phyloP scores from a whole-genome alignment of 371 early-diverging fungal genomes.

The Lichtheimia corymbifera region DNA sequence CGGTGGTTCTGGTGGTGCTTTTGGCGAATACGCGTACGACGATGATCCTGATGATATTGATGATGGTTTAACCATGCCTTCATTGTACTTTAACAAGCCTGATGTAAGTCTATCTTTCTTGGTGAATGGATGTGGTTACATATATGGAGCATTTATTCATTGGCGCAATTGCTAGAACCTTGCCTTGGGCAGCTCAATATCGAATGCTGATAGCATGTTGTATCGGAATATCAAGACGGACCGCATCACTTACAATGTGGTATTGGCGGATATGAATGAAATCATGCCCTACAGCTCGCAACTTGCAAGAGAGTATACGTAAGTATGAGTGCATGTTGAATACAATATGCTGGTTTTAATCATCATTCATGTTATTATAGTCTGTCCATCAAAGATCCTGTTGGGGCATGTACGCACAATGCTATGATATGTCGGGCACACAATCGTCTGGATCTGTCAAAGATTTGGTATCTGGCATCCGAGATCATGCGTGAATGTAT shows the following conservation, averaged over 20 bases:
- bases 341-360: constrained; percentile 4
- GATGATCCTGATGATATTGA: constrained; percentile 54
- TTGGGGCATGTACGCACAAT: constrained; percentile 63
- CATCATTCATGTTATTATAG: not conserved
- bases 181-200: constrained; percentile 29
- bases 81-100: constrained; percentile 39
- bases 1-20: constrained; percentile 43
- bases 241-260: constrained; percentile 41
- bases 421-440: constrained; percentile 53
- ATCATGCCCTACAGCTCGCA: constrained; percentile 56
- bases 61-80: constrained; percentile 39
- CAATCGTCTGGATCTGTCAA: constrained; percentile 58
- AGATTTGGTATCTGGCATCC: constrained; percentile 74
- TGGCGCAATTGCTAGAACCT: constrained; percentile 24
- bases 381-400: constrained; percentile 54
- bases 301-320: constrained; percentile 60
- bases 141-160: no score
- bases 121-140: no score
- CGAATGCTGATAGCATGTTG: constrained; percentile 32
- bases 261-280: constrained; percentile 45
- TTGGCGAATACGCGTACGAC: constrained; percentile 53
- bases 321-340: constrained; percentile 13
- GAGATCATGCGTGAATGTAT: constrained; percentile 59
- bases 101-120: constrained; percentile 28
- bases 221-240: constrained; percentile 46